These are phyloP conservation scores for Beauveria sp. DNA, from an alignment of 2,329 filamentous ascomycete species.

Conservation along the genomic window DNA sequence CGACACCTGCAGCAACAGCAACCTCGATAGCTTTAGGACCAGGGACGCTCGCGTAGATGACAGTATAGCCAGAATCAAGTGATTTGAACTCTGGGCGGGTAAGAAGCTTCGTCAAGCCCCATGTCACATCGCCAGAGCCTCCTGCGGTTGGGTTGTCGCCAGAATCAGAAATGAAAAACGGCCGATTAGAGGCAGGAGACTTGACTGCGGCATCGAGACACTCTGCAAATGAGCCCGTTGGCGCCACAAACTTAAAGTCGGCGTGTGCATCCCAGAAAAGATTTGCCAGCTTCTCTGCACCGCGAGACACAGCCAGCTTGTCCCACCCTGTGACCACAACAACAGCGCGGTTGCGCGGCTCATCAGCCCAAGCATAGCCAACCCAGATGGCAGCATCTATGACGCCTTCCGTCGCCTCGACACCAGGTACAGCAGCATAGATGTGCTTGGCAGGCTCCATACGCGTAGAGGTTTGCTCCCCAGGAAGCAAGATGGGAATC, in stretches of 20 bases:
- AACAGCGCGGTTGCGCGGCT: slow-evolving; percentile 41
- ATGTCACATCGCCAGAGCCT: slow-evolving; percentile 46
- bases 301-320: slow-evolving; percentile 25
- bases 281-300: slow-evolving; percentile 37
- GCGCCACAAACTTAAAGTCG: slow-evolving; percentile 45
- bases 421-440: slow-evolving; percentile 37
- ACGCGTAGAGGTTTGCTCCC: slow-evolving; percentile 48
- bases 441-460: slow-evolving; percentile 43
- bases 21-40: slow-evolving; percentile 34
- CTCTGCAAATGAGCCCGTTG: slow-evolving; percentile 37
- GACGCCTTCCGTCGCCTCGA: slow-evolving; percentile 33
- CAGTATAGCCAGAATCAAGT: slow-evolving; percentile 25
- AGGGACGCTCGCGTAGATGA: slow-evolving; percentile 47
- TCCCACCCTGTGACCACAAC: slow-evolving; percentile 47
- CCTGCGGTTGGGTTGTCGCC: slow-evolving; percentile 50
- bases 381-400: slow-evolving; percentile 49
- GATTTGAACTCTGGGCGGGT: slow-evolving; percentile 36
- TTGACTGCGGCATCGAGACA: slow-evolving; percentile 39
- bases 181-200: slow-evolving; percentile 26
- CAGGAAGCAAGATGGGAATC: slow-evolving; percentile 43
- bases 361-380: slow-evolving; percentile 49
- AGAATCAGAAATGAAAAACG: slow-evolving; percentile 48
- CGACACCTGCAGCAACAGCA: slow-evolving; percentile 38
- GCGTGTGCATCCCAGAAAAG: slow-evolving; percentile 40
- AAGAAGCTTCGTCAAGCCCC: slow-evolving; percentile 39